phyloP scores from a whole-genome alignment of 192 early-diverging fungal species.

The Podochytrium sp. region DNA sequence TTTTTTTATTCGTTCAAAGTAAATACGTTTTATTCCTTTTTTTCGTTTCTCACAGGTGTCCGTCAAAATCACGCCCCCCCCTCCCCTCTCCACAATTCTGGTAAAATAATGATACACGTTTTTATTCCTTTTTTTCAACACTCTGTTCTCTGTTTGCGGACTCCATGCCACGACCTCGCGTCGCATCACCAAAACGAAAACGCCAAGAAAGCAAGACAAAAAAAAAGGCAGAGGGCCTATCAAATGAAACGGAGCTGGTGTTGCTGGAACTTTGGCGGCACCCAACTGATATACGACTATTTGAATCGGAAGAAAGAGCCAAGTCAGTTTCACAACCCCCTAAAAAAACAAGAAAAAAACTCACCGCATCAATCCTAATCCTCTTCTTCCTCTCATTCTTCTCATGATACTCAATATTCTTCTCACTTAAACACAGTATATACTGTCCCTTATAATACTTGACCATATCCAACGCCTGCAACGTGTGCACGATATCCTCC shows the following conservation, averaged over 20 bases:
- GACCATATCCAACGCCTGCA: slow-evolving; percentile 86
- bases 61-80: too few species aligned
- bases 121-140: too few species aligned
- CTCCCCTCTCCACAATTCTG: too few species aligned
- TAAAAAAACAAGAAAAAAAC: slow-evolving; percentile 62
- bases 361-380: slow-evolving; percentile 78
- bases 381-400: slow-evolving; percentile 78
- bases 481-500: slow-evolving; percentile 89
- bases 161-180: too few species aligned
- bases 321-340: neutral
- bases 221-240: too few species aligned
- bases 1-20: too few species aligned
- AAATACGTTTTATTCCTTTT: too few species aligned
- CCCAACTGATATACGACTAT: slow-evolving; percentile 46
- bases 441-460: slow-evolving; percentile 91
- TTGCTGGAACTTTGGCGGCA: slow-evolving; percentile 55
- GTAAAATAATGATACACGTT: too few species aligned
- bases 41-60: too few species aligned
- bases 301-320: neutral
- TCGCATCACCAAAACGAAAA: too few species aligned
- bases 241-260: slow-evolving; percentile 50
- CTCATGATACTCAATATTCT: slow-evolving; percentile 80
- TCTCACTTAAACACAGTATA: slow-evolving; percentile 86
- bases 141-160: too few species aligned
- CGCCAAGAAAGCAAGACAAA: too few species aligned